These are phyloP conservation scores for Colletotrichum sidae DNA, from an alignment of 2,329 filamentous ascomycete genomes.

Conservation along the genomic window DNA sequence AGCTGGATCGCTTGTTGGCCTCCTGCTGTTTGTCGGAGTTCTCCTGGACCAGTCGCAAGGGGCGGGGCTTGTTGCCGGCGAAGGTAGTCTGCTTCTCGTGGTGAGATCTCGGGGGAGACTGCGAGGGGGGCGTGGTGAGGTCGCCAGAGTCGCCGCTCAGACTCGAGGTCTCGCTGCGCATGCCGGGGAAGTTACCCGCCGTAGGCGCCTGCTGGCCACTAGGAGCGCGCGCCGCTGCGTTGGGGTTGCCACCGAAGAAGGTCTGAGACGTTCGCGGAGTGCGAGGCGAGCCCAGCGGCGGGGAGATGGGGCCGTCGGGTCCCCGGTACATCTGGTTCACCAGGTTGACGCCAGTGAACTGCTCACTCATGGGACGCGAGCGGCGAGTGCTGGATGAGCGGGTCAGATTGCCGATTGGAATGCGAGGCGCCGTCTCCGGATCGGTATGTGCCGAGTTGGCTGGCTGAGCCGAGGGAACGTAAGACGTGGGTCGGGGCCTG, in stretches of 20 bases:
- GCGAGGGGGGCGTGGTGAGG: slow-evolving; percentile 56
- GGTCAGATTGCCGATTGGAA: slow-evolving; percentile 73
- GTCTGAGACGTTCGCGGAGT: slow-evolving; percentile 72
- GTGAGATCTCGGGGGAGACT: slow-evolving; percentile 65
- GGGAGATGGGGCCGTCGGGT: slow-evolving; percentile 72
- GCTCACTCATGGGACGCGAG: slow-evolving; percentile 71
- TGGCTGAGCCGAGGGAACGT: slow-evolving; percentile 57
- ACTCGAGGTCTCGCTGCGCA: slow-evolving; percentile 73
- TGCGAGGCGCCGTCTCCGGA: slow-evolving; percentile 80
- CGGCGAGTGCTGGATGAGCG: slow-evolving; percentile 66
- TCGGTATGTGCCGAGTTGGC: slow-evolving; percentile 64
- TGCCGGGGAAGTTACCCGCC: slow-evolving; percentile 77
- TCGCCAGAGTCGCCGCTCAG: slow-evolving; percentile 76
- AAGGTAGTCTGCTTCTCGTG: slow-evolving; percentile 69
- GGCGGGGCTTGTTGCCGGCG: slow-evolving; percentile 80
- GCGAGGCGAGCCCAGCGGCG: slow-evolving; percentile 67
- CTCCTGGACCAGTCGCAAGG: slow-evolving; percentile 88
- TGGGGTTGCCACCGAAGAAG: slow-evolving; percentile 72
- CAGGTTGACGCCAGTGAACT: slow-evolving; percentile 72
- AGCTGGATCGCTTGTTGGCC: slow-evolving; percentile 70
- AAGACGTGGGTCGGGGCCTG: slow-evolving; percentile 67
- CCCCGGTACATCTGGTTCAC: slow-evolving; percentile 93
- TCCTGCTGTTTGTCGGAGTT: slow-evolving; percentile 64
- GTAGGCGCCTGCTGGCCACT: slow-evolving; percentile 58
- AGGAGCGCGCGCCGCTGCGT: slow-evolving; percentile 63